phyloP scores from a whole-genome alignment of 1,284 basidiomycete genomes.

The Ceratobasidium sp. region DNA sequence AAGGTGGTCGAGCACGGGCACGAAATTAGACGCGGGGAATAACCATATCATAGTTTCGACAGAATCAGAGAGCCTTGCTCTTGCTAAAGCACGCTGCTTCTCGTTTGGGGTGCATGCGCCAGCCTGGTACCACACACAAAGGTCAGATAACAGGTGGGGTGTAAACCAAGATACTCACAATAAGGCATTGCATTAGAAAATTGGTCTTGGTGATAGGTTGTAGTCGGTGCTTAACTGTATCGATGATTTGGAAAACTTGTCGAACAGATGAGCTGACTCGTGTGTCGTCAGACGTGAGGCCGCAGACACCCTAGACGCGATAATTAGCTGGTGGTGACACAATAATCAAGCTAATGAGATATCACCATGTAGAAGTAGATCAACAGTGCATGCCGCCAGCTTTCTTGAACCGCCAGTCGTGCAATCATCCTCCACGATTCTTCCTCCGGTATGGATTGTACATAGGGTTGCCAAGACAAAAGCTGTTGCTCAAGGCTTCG shows the following conservation, averaged over 20 bases:
- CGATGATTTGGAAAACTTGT: slow-evolving; percentile 24
- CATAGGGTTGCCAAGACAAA: not conserved
- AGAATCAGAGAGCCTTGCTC: not conserved
- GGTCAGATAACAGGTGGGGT: too few species aligned
- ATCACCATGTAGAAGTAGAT: slow-evolving; percentile 27
- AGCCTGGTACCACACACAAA: not conserved
- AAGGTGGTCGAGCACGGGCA: too few species aligned
- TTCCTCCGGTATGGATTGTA: not conserved
- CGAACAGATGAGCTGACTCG: not conserved
- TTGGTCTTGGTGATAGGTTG: not conserved
- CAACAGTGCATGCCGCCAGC: slow-evolving; percentile 28
- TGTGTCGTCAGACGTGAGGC: slow-evolving; percentile 4
- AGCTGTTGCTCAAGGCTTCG: slow-evolving; percentile 13
- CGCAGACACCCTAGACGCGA: slow-evolving; percentile 16
- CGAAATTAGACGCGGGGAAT: slow-evolving; percentile 4
- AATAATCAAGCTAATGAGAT: not conserved
- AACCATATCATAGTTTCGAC: not conserved
- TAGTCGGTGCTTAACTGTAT: slow-evolving; percentile 5
- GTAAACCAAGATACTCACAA: not conserved
- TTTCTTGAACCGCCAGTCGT: slow-evolving; percentile 19
- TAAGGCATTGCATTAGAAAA: slow-evolving; percentile 4
- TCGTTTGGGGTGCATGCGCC: slow-evolving; percentile 1
- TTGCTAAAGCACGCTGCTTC: not conserved
- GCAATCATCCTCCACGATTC: slow-evolving; percentile 23
- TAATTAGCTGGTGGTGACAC: not conserved